Percentiles rank a stretch among this genome's conserved stretches.
phyloP scores from a whole-genome alignment of 2,329 filamentous ascomycete species.

The Achaetomium macrosporum region DNA sequence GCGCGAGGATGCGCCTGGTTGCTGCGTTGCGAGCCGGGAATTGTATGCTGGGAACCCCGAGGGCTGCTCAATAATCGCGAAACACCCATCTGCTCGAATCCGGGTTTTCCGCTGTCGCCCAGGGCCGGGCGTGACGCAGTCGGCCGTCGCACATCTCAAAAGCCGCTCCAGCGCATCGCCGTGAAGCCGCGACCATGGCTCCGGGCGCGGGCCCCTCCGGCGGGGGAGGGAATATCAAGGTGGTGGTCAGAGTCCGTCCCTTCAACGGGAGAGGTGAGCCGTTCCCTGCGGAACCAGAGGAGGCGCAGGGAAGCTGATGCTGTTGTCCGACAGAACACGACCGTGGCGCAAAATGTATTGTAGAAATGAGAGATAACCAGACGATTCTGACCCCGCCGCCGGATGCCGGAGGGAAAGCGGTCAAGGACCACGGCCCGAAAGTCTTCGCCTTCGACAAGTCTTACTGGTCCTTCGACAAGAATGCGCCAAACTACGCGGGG shows the following conservation, averaged over 20 bases:
- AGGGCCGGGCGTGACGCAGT: background rate
- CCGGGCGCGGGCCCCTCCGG: conserved; percentile 40
- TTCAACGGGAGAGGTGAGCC: conserved; percentile 86
- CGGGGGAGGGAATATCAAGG: conserved; percentile 98
- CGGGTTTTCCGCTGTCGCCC: conserved; percentile 2
- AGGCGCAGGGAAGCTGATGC: conserved; percentile 1
- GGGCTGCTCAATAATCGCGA: conserved; percentile 12
- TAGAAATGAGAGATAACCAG: conserved; percentile 92
- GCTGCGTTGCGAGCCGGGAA: conserved; percentile 20
- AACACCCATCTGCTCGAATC: background rate
- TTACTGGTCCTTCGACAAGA: conserved; percentile 94
- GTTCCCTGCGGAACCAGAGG: background rate
- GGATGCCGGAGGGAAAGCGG: conserved; percentile 57
- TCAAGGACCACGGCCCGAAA: conserved; percentile 68
- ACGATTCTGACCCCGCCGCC: conserved; percentile 75
- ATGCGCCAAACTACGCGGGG: conserved; percentile 75
- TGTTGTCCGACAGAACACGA: conserved; percentile 66
- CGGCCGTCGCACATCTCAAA: background rate
- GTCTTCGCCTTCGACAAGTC: conserved; percentile 93
- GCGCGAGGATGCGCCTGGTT: conserved; percentile 22
- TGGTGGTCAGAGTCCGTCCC: conserved; percentile 92
- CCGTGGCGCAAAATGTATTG: conserved; percentile 89
- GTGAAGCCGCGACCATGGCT: conserved; percentile 47
- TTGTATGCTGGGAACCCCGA: conserved; percentile 17
- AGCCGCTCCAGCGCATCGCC: background rate